Evolutionary conservation across 129 eudicot species (phyloP), one percentile per base, ranked within the genome.

Genomic region (Erigeron canadensis): DNA sequence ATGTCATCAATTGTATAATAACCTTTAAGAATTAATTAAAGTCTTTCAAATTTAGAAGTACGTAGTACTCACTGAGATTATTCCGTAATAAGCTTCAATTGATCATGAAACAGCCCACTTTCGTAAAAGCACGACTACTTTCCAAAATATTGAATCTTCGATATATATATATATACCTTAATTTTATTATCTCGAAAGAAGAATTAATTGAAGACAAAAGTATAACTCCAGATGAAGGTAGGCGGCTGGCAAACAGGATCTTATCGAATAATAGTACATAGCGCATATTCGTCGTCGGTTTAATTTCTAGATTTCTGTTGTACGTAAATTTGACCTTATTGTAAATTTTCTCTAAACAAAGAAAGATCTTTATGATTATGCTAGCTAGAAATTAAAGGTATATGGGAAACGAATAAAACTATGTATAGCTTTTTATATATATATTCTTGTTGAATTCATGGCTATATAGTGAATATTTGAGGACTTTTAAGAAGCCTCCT

Each of bases 331-430:
- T 37, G 60, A 40, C 67, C 57, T 19, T n/a, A n/a, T n/a, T 22
- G 42, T 46, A 57, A 37, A 17, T 11, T 75, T 42, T 41, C 34
- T 76, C 60, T n/a, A n/a, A 17, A 38, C 62, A 58, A 67, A 76
- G 51, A 69, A 39, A 46, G 28, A 67, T 67, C 59, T 28, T 17
- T 44, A 67, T 56, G 67, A 43, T n/a, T n/a, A n/a, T n/a, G n/a
- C n/a, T n/a, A n/a, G n/a, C n/a, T n/a, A n/a, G n/a, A n/a, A n/a
- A n/a, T n/a, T n/a, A n/a, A n/a, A n/a, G n/a, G n/a, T n/a, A n/a
- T n/a, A n/a, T n/a, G 80, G 41, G 40, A 57, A 75, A 67, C 67
- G 73, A 75, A 75, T 75, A 75, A 75, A 34, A 63, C 13, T 58
- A 12, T 54, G 13, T 58, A 10, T 68, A 39, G 67, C 80, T 76